Evolutionary conservation across 1,284 basidiomycete species (phyloP), one percentile per base, ranked within the genome.

Genomic region (Trametes hirsuta): DNA sequence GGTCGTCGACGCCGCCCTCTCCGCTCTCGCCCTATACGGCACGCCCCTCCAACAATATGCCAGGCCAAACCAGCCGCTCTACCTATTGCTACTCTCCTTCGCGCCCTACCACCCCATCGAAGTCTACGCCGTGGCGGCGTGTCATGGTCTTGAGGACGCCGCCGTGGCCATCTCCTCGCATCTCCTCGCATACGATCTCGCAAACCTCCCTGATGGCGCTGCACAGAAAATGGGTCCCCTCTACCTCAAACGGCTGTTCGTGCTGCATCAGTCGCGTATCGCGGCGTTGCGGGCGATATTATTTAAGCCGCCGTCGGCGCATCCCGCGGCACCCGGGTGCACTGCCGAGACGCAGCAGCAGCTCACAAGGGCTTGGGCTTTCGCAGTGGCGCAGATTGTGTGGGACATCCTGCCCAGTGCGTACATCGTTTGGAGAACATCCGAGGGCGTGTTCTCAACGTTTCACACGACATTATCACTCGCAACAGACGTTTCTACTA

Each of bases 231-330:
- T 80, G 65, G 77, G 77, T 3, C 69, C 76, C 2, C 35, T 72
- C 1, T 79, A 80, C 61, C 70, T 79, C 42, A 76, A 74, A 58
- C 73, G 76, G 24, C 71, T 80, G 2, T 73, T 78, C 63, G 71
- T 72, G 57, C 69, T 79, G 12, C 79, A 78, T 58, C 64, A 74
- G 9, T 70, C 71, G 2, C 74, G 78, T 46, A 62, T 70, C n/a
- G 72, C 74, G 10, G 70, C 69, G 9, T 70, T 79, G 35, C 76
- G 77, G 53, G 64, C 66, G 18, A 66, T 78, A 15, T 61, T 79
- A 18, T 67, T 73, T 1, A 68, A 66, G 25, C 75, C 74, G 3
- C 76, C 76, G 2, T 55, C 58, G 2, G 53, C 64, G 0, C 78
- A 79, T 54, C 57, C 64, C 2, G 70, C 73, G 0, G 69, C 66